These are phyloP conservation scores for Aspergillus incahuasiensis DNA, from an alignment of 495 filamentous ascomycete genomes.

Conservation along the genomic window DNA sequence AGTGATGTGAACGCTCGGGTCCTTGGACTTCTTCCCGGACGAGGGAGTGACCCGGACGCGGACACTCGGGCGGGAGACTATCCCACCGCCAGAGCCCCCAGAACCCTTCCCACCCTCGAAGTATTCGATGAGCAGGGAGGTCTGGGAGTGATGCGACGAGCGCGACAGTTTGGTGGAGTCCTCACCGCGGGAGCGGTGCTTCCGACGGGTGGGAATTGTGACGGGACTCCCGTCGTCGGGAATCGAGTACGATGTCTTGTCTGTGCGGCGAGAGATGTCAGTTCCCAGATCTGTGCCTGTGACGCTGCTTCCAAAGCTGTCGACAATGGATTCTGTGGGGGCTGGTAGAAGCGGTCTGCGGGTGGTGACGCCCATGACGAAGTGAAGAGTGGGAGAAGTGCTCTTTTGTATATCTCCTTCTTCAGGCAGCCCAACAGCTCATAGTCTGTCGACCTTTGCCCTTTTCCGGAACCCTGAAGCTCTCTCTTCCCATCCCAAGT, in stretches of 20 bases:
- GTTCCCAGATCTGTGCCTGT: slow-evolving; percentile 71
- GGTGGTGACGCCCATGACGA: slow-evolving; percentile 68
- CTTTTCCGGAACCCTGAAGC: not conserved
- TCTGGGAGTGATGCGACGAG: slow-evolving; percentile 65
- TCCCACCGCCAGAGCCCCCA: slow-evolving; percentile 49
- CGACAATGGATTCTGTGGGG: slow-evolving; percentile 73
- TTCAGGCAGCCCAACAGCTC: slow-evolving; percentile 33
- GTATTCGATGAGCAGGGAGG: slow-evolving; percentile 94
- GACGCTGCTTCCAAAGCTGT: slow-evolving; percentile 51
- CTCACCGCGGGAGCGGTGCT: slow-evolving; percentile 50
- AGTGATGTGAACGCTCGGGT: slow-evolving; percentile 77
- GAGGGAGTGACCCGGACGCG: slow-evolving; percentile 92
- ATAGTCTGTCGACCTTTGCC: slow-evolving; percentile 24
- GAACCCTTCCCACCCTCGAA: slow-evolving; percentile 81
- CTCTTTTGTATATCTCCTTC: slow-evolving; percentile 8
- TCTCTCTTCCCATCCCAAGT: slow-evolving; percentile 7
- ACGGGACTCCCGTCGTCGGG: slow-evolving; percentile 94
- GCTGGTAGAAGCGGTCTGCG: slow-evolving; percentile 68
- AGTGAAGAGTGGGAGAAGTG: slow-evolving; percentile 14
- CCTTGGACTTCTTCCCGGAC: slow-evolving; percentile 48
- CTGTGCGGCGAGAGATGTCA: slow-evolving; percentile 71
- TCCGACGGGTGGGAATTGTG: slow-evolving; percentile 72
- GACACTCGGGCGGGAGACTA: slow-evolving; percentile 76
- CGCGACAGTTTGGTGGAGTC: slow-evolving; percentile 48
- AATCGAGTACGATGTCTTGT: slow-evolving; percentile 81